phyloP scores from a whole-genome alignment of 257 asterid genomes.

The Solanum gandarillasii region DNA sequence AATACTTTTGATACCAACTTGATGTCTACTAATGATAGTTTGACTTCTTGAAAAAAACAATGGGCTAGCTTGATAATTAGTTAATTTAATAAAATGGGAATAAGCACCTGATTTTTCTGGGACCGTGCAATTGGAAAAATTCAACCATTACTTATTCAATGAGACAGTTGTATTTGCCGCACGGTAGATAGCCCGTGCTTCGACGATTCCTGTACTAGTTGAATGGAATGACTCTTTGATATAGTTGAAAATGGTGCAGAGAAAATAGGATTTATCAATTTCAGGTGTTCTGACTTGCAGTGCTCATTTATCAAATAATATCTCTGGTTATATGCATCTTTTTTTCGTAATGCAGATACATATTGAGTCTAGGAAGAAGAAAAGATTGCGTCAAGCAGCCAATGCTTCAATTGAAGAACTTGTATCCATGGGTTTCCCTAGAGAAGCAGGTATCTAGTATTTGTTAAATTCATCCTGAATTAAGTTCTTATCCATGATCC shows the following conservation, averaged over 20 bases:
- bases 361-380: slow-evolving; percentile 51
- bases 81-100: background rate
- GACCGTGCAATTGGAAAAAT: background rate
- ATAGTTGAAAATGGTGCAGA: background rate
- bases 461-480: background rate
- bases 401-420: slow-evolving; percentile 42
- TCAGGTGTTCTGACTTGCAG: background rate
- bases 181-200: background rate
- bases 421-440: slow-evolving; percentile 55
- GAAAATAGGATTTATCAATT: background rate
- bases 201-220: background rate
- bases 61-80: background rate
- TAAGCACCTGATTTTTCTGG: background rate
- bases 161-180: background rate
- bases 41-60: background rate
- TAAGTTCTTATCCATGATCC: background rate
- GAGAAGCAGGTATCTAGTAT: slow-evolving; percentile 44
- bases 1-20: background rate
- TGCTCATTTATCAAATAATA: background rate
- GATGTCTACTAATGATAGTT: background rate
- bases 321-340: background rate
- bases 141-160: background rate
- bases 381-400: slow-evolving; percentile 32
- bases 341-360: slow-evolving; percentile 36
- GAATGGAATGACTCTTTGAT: background rate